Percentiles rank a stretch among this genome's conserved stretches.
phyloP scores from a whole-genome alignment of 1,284 basidiomycete species.

The Tylopilus sp. region DNA sequence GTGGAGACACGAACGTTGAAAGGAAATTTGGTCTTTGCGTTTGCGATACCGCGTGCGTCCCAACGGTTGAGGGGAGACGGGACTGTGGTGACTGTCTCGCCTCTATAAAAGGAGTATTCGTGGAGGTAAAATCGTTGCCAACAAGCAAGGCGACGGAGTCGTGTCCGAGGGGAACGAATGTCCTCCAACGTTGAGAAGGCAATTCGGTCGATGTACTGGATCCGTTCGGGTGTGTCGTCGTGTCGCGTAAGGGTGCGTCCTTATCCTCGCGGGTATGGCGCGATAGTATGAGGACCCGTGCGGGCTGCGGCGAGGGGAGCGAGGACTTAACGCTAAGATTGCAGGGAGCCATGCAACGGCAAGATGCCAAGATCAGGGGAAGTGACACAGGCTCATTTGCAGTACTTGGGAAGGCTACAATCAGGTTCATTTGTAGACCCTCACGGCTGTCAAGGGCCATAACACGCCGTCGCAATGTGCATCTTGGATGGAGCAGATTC shows the following conservation, averaged over 20 bases:
- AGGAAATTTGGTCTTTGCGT: slow-evolving; percentile 6
- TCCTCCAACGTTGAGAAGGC: slow-evolving; percentile 52
- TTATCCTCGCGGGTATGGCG: slow-evolving; percentile 51
- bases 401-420: slow-evolving; percentile 42
- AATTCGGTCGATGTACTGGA: slow-evolving; percentile 48
- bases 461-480: slow-evolving; percentile 17
- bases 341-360: slow-evolving; percentile 65
- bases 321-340: slow-evolving; percentile 60
- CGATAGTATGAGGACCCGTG: slow-evolving; percentile 48
- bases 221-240: slow-evolving; percentile 10
- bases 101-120: slow-evolving; percentile 56
- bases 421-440: slow-evolving; percentile 48
- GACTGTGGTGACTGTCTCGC: slow-evolving; percentile 8
- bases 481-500: slow-evolving; percentile 8
- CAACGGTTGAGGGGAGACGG: not conserved
- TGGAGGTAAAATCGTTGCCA: slow-evolving; percentile 62
- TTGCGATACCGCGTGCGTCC: not conserved
- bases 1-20: slow-evolving; percentile 14
- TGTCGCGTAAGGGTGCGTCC: slow-evolving; percentile 37
- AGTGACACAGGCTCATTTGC: slow-evolving; percentile 24
- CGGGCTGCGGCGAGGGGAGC: slow-evolving; percentile 42
- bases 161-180: slow-evolving; percentile 48
- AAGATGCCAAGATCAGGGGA: slow-evolving; percentile 56
- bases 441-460: slow-evolving; percentile 28
- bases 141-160: slow-evolving; percentile 44